phyloP scores from a whole-genome alignment of 148 eudicot genomes.

The Chenopodium quinoa region DNA sequence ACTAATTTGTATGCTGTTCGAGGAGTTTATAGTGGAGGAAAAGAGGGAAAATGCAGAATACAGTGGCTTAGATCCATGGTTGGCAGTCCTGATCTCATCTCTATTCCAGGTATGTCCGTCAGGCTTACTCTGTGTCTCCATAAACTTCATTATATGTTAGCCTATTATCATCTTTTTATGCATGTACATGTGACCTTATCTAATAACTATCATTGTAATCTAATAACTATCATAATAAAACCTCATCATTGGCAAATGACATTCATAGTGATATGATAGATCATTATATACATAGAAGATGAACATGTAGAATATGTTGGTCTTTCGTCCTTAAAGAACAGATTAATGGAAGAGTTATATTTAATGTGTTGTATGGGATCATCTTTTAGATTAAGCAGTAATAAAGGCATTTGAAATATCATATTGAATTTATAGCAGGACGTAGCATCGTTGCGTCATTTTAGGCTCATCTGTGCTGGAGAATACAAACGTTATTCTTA shows the following conservation, averaged over 20 bases:
- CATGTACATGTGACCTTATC: not conserved
- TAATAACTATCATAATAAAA: too few species aligned
- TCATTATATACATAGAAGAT: not conserved
- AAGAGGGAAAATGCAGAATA: constrained; percentile 91
- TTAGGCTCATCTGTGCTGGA: not conserved
- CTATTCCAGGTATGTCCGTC: constrained; percentile 72
- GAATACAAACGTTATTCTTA: not conserved
- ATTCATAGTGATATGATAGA: not conserved
- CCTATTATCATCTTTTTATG: not conserved
- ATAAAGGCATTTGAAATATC: not conserved
- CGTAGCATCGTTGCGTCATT: not conserved
- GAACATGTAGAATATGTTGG: not conserved
- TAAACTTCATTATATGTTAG: constrained; percentile 23
- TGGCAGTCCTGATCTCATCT: constrained; percentile 98
- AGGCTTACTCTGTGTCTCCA: not conserved
- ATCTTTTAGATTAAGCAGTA: not conserved
- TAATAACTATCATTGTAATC: not conserved
- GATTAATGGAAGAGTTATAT: not conserved
- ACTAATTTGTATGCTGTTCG: constrained; percentile 92
- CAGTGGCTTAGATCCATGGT: constrained; percentile 99
- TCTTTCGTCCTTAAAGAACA: not conserved
- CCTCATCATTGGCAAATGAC: not conserved
- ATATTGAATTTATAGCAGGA: not conserved
- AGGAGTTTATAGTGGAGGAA: constrained; percentile 88
- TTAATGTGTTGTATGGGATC: not conserved